These are phyloP conservation scores for Populus euphratica DNA, from an alignment of 345 rosid species.

Conservation along the genomic window DNA sequence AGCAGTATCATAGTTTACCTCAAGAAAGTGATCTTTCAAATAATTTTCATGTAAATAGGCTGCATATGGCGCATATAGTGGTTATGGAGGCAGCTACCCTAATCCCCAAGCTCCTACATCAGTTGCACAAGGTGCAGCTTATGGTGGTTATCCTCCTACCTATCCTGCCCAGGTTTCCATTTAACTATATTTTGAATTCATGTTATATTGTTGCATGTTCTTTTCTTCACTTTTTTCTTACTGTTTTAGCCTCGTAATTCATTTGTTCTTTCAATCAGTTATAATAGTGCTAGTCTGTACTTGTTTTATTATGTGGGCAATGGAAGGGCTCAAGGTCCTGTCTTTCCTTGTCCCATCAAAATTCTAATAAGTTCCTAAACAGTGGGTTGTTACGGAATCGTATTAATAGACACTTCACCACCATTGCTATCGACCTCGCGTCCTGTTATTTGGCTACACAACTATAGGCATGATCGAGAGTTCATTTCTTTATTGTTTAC, in stretches of 20 bases:
- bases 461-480: too few species aligned
- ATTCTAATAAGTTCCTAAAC: too few species aligned
- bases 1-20: not conserved
- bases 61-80: conserved; percentile 67
- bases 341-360: too few species aligned
- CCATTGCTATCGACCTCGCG: too few species aligned
- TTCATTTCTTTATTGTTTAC: too few species aligned
- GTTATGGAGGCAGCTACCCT: conserved; percentile 63
- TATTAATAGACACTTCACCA: too few species aligned
- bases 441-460: too few species aligned
- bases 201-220: not conserved
- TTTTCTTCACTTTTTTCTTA: not conserved
- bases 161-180: conserved; percentile 70
- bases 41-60: conserved; percentile 40
- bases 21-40: not conserved
- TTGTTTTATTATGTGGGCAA: too few species aligned
- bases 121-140: conserved; percentile 59
- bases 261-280: not conserved
- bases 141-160: conserved; percentile 74
- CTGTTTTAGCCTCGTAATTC: not conserved
- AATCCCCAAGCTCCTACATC: conserved; percentile 67
- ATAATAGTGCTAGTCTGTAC: too few species aligned
- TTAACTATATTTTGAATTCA: not conserved
- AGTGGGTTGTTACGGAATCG: too few species aligned
- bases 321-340: too few species aligned